Conservation (phyloP, 129 eudicot genomes). For the Calendula officinalis region DNA sequence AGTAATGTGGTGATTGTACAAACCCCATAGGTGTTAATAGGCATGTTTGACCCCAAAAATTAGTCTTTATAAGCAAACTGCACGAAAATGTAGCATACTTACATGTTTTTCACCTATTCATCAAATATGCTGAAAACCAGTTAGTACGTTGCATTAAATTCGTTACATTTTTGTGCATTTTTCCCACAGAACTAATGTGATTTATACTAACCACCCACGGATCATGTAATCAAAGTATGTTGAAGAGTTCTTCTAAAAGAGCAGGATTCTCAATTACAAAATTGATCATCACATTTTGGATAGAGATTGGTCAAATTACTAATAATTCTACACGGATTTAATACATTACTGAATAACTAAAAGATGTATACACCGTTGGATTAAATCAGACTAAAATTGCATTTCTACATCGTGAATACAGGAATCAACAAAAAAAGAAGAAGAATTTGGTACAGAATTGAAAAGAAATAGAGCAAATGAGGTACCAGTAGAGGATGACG, state of each 20-base stretch:
- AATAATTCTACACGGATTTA: neutral
- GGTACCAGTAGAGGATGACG: constrained; percentile 51
- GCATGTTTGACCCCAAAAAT: neutral
- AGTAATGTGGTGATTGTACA: too few species aligned
- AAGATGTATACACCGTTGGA: neutral
- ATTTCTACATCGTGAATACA: constrained; percentile 2
- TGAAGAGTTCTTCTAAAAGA: neutral
- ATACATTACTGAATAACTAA: neutral
- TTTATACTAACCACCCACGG: neutral
- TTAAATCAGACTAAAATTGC: constrained; percentile 1
- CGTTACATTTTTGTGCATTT: neutral
- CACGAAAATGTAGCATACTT: neutral
- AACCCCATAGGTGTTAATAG: neutral
- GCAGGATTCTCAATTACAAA: constrained; percentile 5
- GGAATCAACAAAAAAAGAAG: neutral
- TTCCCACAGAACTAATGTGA: neutral
- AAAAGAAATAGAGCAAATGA: neutral
- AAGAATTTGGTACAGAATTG: neutral
- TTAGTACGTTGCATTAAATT: neutral
- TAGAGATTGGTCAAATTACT: neutral
- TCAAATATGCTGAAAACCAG: neutral
- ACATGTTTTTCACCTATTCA: neutral
- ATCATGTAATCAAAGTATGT: neutral
- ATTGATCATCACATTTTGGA: constrained; percentile 10
- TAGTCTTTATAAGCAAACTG: neutral